Percentiles rank a stretch among this genome's conserved stretches.
phyloP scores from a whole-genome alignment of 1,284 basidiomycete species.

The Tilletia setariae region DNA sequence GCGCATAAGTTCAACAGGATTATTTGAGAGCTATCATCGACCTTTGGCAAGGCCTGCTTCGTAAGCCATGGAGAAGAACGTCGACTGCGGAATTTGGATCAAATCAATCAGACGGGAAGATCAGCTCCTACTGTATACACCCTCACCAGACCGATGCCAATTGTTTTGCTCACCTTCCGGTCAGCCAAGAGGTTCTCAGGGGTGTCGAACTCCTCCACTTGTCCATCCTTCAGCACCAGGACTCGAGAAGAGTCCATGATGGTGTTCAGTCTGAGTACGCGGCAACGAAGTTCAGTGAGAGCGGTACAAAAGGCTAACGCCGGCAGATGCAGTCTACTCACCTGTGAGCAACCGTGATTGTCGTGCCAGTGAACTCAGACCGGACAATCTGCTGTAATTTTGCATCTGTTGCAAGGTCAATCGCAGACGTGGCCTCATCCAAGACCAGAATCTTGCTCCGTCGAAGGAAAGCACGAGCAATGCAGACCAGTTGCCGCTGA shows the following conservation, averaged over 20 bases:
- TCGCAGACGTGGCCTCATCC: slow-evolving; percentile 68
- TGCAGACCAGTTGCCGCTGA: slow-evolving; percentile 62
- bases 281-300: too few species aligned
- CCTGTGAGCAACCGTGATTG: slow-evolving; percentile 32
- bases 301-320: neutral
- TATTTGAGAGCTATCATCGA: neutral
- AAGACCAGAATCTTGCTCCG: slow-evolving; percentile 78
- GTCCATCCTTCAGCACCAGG: slow-evolving; percentile 75
- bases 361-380: slow-evolving; percentile 56
- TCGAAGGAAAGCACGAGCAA: slow-evolving; percentile 51
- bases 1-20: too few species aligned
- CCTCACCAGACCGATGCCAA: neutral
- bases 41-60: slow-evolving; percentile 45
- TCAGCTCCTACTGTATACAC: neutral
- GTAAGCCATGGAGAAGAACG: slow-evolving; percentile 51
- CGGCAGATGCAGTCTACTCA: slow-evolving; percentile 24
- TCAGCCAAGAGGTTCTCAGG: slow-evolving; percentile 66
- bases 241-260: slow-evolving; percentile 82
- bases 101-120: neutral
- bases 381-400: slow-evolving; percentile 78
- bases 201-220: slow-evolving; percentile 71
- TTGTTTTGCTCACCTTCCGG: slow-evolving; percentile 53
- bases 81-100: slow-evolving; percentile 14
- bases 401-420: slow-evolving; percentile 84
- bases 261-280: slow-evolving; percentile 83